Evolutionary conservation across 345 rosid genomes (phyloP).

Genomic region (Lepidium didymum): DNA sequence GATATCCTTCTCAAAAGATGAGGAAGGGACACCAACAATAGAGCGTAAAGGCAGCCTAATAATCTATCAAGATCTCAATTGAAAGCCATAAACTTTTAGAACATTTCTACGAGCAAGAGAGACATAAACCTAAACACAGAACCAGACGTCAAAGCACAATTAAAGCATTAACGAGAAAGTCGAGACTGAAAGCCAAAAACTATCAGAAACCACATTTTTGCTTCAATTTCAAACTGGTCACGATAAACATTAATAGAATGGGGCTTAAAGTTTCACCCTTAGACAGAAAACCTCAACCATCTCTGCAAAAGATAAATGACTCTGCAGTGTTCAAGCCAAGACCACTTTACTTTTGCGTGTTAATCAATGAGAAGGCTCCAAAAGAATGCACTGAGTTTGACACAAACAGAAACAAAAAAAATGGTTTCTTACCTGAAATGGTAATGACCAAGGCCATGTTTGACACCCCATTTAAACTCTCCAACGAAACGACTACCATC

Average conservation of each 20-base stretch:
- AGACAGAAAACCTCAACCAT: constrained; percentile 34
- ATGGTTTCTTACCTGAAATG: constrained; percentile 60
- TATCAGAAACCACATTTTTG: not conserved
- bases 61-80: not conserved
- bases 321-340: not conserved
- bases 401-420: not conserved
- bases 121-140: not conserved
- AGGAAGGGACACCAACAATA: not conserved
- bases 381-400: constrained; percentile 31
- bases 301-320: constrained; percentile 18
- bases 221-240: not conserved
- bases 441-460: constrained; percentile 82
- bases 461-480: constrained; percentile 87
- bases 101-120: not conserved
- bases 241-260: not conserved
- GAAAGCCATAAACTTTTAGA: not conserved
- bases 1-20: not conserved
- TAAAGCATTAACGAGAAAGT: not conserved
- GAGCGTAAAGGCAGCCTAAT: not conserved
- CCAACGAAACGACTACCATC: constrained; percentile 77
- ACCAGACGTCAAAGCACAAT: constrained; percentile 27
- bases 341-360: not conserved
- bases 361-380: constrained; percentile 27
- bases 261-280: not conserved
- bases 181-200: not conserved